Evolutionary conservation across 495 filamentous ascomycete species (phyloP).

Genomic region (Xylaria venustula): DNA sequence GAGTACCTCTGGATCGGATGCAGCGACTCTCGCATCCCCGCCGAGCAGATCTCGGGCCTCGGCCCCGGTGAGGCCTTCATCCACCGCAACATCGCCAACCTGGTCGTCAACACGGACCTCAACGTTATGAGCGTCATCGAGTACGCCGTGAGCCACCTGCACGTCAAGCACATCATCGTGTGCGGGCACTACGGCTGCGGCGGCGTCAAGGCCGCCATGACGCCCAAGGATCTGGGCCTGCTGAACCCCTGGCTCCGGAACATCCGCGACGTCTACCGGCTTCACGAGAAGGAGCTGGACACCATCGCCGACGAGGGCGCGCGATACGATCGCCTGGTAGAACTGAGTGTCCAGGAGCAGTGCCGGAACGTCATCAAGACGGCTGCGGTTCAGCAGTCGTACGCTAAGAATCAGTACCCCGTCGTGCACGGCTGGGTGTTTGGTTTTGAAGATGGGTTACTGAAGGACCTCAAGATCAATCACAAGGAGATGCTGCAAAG

Average conservation of each 20-base stretch:
- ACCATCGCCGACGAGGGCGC: conserved; percentile 42
- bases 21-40: conserved; percentile 62
- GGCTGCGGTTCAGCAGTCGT: conserved; percentile 53
- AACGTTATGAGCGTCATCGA: conserved; percentile 63
- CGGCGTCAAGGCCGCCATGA: conserved; percentile 62
- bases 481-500: conserved; percentile 41
- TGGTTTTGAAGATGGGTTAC: conserved; percentile 49
- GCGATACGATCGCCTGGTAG: conserved; percentile 56
- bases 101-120: conserved; percentile 57
- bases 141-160: conserved; percentile 57
- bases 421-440: conserved; percentile 60
- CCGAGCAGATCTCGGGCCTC: conserved; percentile 59
- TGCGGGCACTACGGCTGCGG: conserved; percentile 66
- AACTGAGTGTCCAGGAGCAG: conserved; percentile 60
- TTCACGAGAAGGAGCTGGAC: conserved; percentile 57
- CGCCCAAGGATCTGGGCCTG: conserved; percentile 54
- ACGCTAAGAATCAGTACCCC: conserved; percentile 49
- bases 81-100: conserved; percentile 65
- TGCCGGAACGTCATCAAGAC: conserved; percentile 60
- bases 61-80: conserved; percentile 60
- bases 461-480: conserved; percentile 54
- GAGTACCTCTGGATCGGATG: conserved; percentile 67
- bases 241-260: conserved; percentile 63
- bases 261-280: conserved; percentile 58
- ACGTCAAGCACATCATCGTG: conserved; percentile 64